These are phyloP conservation scores for Phoma sp. DNA, from an alignment of 2,329 filamentous ascomycete species.

Conservation along the genomic window DNA sequence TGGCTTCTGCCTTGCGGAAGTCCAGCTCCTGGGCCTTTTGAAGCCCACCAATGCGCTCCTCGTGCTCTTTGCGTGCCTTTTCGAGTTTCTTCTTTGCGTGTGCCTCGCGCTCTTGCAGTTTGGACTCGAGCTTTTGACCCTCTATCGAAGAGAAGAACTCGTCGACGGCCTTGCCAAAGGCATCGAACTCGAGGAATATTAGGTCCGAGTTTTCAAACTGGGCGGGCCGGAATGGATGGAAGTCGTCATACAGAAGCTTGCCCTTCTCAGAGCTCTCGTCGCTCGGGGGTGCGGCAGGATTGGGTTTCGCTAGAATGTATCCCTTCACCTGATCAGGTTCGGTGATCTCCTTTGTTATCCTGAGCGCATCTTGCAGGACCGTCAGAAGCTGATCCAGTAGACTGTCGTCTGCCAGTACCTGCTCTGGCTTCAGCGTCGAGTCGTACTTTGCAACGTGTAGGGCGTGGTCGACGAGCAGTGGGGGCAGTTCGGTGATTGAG, in stretches of 20 bases:
- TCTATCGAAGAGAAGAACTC: conserved; percentile 98
- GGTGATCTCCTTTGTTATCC: conserved; percentile 73
- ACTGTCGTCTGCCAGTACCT: conserved; percentile 71
- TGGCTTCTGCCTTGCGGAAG: conserved; percentile 84
- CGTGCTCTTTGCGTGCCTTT: conserved; percentile 82
- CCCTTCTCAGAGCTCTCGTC: conserved; percentile 53
- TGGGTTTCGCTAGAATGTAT: conserved; percentile 82
- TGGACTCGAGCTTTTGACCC: conserved; percentile 87
- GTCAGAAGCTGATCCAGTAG: conserved; percentile 72
- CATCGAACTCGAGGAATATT: conserved; percentile 77
- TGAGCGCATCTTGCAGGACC: conserved; percentile 74
- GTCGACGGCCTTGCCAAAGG: conserved; percentile 92
- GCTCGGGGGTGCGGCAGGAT: conserved; percentile 45
- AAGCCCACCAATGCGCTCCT: conserved; percentile 82
- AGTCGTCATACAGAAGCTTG: conserved; percentile 83
- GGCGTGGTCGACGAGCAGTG: conserved; percentile 85
- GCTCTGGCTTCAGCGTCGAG: conserved; percentile 68
- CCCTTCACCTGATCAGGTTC: conserved; percentile 72
- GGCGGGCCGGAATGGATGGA: conserved; percentile 86
- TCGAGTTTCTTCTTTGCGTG: conserved; percentile 84
- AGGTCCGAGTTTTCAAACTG: conserved; percentile 77
- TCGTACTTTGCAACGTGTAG: conserved; percentile 76
- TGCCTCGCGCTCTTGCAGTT: conserved; percentile 81
- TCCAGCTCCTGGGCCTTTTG: conserved; percentile 84
- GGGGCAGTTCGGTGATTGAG: conserved; percentile 87